Conservation (phyloP, 345 rosid genomes). For the Gossypium rotundifolium region DNA sequence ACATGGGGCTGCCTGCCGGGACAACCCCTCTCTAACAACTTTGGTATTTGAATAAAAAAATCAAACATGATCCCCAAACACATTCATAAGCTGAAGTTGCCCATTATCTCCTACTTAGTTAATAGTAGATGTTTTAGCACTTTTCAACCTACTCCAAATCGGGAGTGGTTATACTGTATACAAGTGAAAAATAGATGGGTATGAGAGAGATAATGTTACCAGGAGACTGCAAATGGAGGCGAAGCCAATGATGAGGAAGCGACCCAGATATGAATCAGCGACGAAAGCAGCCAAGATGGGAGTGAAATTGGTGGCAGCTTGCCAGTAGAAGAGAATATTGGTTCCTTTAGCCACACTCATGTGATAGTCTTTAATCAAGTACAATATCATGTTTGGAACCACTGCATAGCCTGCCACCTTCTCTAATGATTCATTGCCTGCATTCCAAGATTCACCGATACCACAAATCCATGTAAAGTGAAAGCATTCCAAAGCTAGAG, state of each 20-base stretch:
- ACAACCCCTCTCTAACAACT: too few relatives aligned
- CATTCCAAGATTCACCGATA: neutral
- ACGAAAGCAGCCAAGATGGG: conserved; percentile 69
- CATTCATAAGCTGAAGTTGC: neutral
- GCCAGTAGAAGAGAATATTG: conserved; percentile 53
- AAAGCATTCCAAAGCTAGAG: neutral
- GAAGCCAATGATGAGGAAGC: conserved; percentile 56
- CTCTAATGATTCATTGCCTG: conserved; percentile 84
- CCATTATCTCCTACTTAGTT: too few relatives aligned
- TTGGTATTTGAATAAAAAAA: too few relatives aligned
- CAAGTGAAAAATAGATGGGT: neutral
- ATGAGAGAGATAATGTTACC: conserved; percentile 29
- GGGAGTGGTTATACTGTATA: too few relatives aligned
- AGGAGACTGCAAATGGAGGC: conserved; percentile 54
- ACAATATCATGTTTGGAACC: conserved; percentile 59
- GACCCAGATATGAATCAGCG: conserved; percentile 63
- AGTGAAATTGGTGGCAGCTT: conserved; percentile 55
- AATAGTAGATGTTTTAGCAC: too few relatives aligned
- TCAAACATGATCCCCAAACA: too few relatives aligned
- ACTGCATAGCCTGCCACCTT: conserved; percentile 76
- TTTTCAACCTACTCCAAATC: too few relatives aligned
- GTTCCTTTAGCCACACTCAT: conserved; percentile 53
- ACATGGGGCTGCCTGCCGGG: neutral
- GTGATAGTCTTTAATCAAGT: conserved; percentile 47
- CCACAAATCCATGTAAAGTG: neutral